Percentiles rank a stretch among this genome's conserved stretches.
These are phyloP conservation scores for Clonostachys byssicola DNA, from an alignment of 2,329 filamentous ascomycete genomes.

Conservation along the genomic window DNA sequence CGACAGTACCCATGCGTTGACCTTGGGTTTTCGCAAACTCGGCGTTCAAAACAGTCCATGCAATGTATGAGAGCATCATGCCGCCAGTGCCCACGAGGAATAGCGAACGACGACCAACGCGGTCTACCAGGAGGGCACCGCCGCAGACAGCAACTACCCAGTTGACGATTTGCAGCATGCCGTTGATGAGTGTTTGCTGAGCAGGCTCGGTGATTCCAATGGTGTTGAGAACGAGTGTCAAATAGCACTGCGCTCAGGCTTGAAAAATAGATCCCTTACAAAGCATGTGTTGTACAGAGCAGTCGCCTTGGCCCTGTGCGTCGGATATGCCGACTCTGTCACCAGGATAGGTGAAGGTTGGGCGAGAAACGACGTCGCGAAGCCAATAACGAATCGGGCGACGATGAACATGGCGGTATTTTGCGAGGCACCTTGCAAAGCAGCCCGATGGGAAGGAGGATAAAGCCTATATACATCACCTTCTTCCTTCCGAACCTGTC, in stretches of 20 bases:
- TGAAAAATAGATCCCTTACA: constrained; percentile 5
- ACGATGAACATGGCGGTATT: constrained; percentile 18
- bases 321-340: constrained; percentile 22
- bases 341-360: constrained; percentile 20
- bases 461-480: constrained; percentile 25
- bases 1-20: constrained; percentile 30
- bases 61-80: constrained; percentile 27
- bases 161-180: constrained; percentile 32
- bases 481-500: constrained; percentile 33
- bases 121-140: constrained; percentile 32
- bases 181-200: constrained; percentile 31
- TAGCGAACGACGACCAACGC: constrained; percentile 33
- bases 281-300: constrained; percentile 41
- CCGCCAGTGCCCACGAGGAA: constrained; percentile 27
- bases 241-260: constrained; percentile 14
- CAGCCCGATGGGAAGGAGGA: constrained; percentile 15
- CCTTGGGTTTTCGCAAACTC: constrained; percentile 15
- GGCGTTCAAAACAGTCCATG: constrained; percentile 32
- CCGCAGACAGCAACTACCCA: constrained; percentile 21
- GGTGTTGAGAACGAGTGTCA: constrained; percentile 25
- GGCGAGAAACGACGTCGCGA: constrained; percentile 17
- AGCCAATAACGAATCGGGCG: constrained; percentile 19
- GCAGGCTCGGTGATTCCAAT: constrained; percentile 26
- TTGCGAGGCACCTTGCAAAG: constrained; percentile 14
- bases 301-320: constrained; percentile 25